A percentile compares a stretch with the other conserved stretches of the same genome.
Conservation (phyloP, 2,329 filamentous ascomycete species). For the Alternaria sp. region DNA sequence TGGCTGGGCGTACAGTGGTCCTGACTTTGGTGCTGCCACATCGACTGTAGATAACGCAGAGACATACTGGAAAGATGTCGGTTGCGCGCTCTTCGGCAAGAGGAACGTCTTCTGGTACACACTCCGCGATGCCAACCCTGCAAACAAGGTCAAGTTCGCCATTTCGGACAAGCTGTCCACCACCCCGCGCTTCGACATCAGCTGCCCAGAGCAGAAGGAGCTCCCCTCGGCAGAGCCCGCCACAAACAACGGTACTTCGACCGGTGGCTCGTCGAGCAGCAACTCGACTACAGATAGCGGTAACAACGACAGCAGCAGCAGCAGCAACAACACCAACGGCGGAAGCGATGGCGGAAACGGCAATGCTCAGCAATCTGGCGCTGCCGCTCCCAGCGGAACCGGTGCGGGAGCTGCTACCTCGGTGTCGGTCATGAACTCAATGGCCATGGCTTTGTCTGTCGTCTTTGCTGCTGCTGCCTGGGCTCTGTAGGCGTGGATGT, state of each 20-base stretch:
- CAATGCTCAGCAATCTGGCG: neutral
- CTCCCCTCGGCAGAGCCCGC: constrained; percentile 24
- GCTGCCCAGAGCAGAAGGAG: constrained; percentile 52
- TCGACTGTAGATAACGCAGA: constrained; percentile 42
- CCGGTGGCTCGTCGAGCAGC: constrained; percentile 19
- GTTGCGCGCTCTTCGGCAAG: constrained; percentile 45
- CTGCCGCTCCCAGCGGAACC: constrained; percentile 5
- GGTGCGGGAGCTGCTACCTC: constrained; percentile 24
- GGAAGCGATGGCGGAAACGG: neutral
- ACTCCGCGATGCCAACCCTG: constrained; percentile 58
- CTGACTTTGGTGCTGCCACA: constrained; percentile 37
- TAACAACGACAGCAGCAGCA: constrained; percentile 12
- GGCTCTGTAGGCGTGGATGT: constrained; percentile 26
- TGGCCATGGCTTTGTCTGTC: constrained; percentile 37
- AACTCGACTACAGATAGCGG: constrained; percentile 13
- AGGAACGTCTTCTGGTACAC: constrained; percentile 50
- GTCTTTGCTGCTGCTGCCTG: constrained; percentile 36
- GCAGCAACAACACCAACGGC: neutral
- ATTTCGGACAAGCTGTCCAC: constrained; percentile 64
- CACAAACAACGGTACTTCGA: constrained; percentile 26
- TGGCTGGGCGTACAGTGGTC: constrained; percentile 46
- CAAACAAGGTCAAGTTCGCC: constrained; percentile 66
- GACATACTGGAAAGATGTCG: constrained; percentile 46
- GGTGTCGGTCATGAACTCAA: constrained; percentile 30
- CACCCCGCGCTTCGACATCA: constrained; percentile 62